Evolutionary conservation across 2,329 filamentous ascomycete genomes (phyloP).

Genomic region (Fusarium lyarnte): DNA sequence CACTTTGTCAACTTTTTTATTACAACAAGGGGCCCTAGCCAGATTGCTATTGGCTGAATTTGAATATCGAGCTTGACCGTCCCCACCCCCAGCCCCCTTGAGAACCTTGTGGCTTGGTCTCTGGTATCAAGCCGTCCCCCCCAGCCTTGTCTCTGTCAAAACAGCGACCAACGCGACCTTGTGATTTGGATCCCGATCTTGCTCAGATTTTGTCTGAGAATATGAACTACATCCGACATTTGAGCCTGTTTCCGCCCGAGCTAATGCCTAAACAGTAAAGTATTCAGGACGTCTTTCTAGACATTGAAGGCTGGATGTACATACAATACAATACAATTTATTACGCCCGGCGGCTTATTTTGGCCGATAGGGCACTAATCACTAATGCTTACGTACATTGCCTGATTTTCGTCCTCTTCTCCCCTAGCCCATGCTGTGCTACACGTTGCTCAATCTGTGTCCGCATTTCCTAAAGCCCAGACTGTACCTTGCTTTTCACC

Average conservation of each 20-base stretch:
- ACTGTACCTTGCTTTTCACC: neutral
- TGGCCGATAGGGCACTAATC: too few relatives aligned
- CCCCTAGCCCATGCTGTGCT: neutral
- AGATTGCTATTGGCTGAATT: too few relatives aligned
- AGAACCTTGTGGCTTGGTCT: constrained; percentile 44
- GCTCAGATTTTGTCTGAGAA: constrained; percentile 79
- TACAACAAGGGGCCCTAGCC: too few relatives aligned
- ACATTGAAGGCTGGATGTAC: too few relatives aligned
- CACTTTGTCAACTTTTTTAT: too few relatives aligned
- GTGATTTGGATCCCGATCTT: constrained; percentile 80
- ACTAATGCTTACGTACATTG: too few relatives aligned
- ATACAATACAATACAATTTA: constrained; percentile 28
- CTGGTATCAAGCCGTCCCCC: constrained; percentile 52
- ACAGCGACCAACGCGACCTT: constrained; percentile 79
- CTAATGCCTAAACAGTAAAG: constrained; percentile 54
- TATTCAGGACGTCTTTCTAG: constrained; percentile 58
- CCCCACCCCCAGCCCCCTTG: too few relatives aligned
- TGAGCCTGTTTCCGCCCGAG: constrained; percentile 72
- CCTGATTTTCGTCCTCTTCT: neutral
- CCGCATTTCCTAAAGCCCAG: neutral
- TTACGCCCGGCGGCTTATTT: too few relatives aligned
- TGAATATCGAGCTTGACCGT: too few relatives aligned
- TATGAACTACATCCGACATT: constrained; percentile 79
- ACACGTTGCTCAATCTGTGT: neutral
- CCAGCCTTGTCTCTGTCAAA: constrained; percentile 60